These are phyloP conservation scores for Ulota crispa DNA, from an alignment of 225 moss, liverwort and hornwort genomes.

Conservation along the genomic window DNA sequence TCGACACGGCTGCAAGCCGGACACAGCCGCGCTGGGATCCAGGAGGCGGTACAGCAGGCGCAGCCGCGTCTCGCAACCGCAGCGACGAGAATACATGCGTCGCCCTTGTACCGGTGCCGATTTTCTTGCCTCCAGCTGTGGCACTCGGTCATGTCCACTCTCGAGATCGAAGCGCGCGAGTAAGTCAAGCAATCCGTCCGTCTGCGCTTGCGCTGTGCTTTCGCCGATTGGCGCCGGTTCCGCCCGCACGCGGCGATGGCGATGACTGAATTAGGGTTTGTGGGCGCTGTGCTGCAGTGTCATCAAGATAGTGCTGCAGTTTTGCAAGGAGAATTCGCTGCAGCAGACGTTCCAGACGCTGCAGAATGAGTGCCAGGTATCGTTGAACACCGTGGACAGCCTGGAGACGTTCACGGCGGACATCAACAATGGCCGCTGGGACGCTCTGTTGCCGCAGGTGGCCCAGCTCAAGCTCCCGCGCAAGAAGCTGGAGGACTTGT, in stretches of 20 bases:
- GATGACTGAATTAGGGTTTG: slow-evolving; percentile 25
- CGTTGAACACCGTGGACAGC: slow-evolving; percentile 92
- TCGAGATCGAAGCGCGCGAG: slow-evolving; percentile 99
- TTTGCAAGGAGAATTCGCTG: slow-evolving; percentile 96
- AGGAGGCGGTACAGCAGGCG: no score
- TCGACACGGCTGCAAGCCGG: no score
- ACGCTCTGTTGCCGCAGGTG: slow-evolving; percentile 90
- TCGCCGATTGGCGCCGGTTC: background rate
- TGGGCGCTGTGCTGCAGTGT: slow-evolving; percentile 62
- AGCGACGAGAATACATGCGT: no score
- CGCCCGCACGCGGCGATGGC: background rate
- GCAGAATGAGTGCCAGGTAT: slow-evolving; percentile 95
- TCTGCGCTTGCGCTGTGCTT: background rate
- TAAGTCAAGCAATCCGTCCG: slow-evolving; percentile 29
- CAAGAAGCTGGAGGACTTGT: slow-evolving; percentile 90
- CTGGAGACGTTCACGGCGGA: slow-evolving; percentile 86
- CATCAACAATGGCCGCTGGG: slow-evolving; percentile 95
- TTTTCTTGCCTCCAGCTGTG: background rate
- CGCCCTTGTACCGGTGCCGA: no score
- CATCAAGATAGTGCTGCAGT: slow-evolving; percentile 97
- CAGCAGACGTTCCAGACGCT: slow-evolving; percentile 96
- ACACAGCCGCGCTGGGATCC: no score
- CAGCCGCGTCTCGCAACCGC: no score
- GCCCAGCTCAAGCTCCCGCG: slow-evolving; percentile 95
- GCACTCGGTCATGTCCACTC: slow-evolving; percentile 85